Base-by-base conservation (phyloP, 441 rosid species). In the Arabidopsis lyrata region DNA sequence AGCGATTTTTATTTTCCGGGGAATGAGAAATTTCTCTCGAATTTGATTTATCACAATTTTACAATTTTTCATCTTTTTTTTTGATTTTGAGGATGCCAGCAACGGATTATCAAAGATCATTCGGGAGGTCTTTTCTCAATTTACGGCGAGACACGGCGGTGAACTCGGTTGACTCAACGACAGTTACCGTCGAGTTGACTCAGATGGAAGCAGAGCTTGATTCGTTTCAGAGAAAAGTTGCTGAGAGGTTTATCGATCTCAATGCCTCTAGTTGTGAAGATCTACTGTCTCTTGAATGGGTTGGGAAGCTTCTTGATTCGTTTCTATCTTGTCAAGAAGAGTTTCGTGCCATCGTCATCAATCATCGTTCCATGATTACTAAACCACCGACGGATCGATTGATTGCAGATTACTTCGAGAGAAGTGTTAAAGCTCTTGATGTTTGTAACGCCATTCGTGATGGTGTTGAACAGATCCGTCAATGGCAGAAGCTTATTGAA, bases 381-480 rank as follows among this genome's bases (percentile, higher is more conserved):
- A 81, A 53, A 41, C 70, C 91, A 15, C 96, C 97, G 8, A 65
- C 83, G 87, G 97, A 90, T 73, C 89, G 97, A 34, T 5, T 90
- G 47, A 38, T 94, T 0, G 65, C 84, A 0, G 99, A 94, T 16
- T 94, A 56, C 63, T 86, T 76, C 68, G 99, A 94, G 12, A 83
- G 97, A 72, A 86, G 85, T 57, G 92, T 94, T 4, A 94, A 92
- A 75, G 97, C 97, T 13, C 87, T 94, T 35, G 99, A 94, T 45
- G 94, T 94, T 6, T 94, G 99, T 41, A 94, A 94, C 82, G 99
- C 97, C 42, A 81, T 92, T 27, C 86, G 98, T 29, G 97, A 94
- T 16, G 98, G 97, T 56, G 85, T 90, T 48, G 91, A 90, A 35
- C 97, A 84, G 88, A 88, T 94, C 87, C 85, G 93, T 63, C 95